Percentiles rank a stretch among this genome's conserved stretches.
phyloP scores from a whole-genome alignment of 2,329 filamentous ascomycete genomes.

The Leptoxyphium fumago region DNA sequence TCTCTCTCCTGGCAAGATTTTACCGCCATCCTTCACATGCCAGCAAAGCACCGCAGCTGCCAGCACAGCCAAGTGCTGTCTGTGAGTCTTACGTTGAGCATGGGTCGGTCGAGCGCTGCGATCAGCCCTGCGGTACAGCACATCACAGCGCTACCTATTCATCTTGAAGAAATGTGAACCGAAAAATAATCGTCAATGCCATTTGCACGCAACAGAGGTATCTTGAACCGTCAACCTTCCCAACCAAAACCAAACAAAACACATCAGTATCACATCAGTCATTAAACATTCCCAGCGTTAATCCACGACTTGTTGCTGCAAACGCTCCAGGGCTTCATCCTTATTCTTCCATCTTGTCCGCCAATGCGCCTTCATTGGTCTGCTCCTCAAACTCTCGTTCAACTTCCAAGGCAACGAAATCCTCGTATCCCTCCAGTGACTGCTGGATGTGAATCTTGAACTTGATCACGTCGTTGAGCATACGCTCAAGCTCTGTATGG shows the following conservation, averaged over 20 bases:
- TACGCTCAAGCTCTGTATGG: conserved; percentile 91
- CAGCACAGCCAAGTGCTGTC: no score
- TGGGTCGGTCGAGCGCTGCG: no score
- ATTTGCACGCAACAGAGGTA: conserved; percentile 1
- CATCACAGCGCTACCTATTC: no score
- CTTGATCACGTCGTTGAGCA: conserved; percentile 93
- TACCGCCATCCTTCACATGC: no score
- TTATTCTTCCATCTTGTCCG: background rate
- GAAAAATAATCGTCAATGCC: no score
- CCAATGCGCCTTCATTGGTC: conserved; percentile 16
- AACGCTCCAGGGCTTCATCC: conserved; percentile 1
- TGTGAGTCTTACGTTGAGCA: no score
- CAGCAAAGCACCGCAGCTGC: no score
- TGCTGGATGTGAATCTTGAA: conserved; percentile 98
- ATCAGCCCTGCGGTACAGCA: no score
- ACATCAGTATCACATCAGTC: no score
- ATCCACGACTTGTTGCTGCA: background rate
- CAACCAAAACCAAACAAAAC: background rate
- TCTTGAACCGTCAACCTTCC: background rate
- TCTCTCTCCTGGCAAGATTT: no score
- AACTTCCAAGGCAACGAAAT: conserved; percentile 86
- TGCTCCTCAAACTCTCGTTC: conserved; percentile 45
- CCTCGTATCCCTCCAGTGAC: conserved; percentile 83
- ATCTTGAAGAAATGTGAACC: no score
- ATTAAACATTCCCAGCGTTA: background rate